Conservation (phyloP, 352 stramenopile species). For the Pythium sukuiense region DNA sequence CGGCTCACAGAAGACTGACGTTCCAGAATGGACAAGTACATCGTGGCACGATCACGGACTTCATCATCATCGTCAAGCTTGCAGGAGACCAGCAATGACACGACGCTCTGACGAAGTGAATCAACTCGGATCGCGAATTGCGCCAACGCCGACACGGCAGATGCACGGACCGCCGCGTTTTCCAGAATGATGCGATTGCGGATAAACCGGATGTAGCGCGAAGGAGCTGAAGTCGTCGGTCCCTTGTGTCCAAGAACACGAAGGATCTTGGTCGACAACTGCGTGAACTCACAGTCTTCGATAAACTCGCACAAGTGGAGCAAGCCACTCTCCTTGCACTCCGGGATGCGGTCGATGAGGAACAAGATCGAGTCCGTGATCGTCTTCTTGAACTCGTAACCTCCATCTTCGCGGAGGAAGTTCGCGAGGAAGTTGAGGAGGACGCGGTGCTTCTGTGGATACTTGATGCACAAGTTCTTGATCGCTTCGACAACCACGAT, state of each 20-base stretch:
- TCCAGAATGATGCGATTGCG: constrained; percentile 99
- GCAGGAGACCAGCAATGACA: constrained; percentile 93
- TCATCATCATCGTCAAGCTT: constrained; percentile 98
- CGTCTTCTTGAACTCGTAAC: constrained; percentile 99
- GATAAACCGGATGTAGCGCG: constrained; percentile 99
- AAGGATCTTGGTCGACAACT: constrained; percentile 93
- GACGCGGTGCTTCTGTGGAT: constrained; percentile 97
- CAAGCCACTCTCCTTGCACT: constrained; percentile 96
- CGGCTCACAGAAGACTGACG: constrained; percentile 53
- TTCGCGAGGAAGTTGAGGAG: constrained; percentile 98
- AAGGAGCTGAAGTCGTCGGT: constrained; percentile 91
- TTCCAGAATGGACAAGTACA: constrained; percentile 83
- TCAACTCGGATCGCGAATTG: constrained; percentile 96
- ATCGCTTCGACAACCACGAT: constrained; percentile 98
- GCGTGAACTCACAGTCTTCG: constrained; percentile 95
- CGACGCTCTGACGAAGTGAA: constrained; percentile 92
- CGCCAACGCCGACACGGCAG: constrained; percentile 94
- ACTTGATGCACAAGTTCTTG: constrained; percentile 97
- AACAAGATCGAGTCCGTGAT: constrained; percentile 98
- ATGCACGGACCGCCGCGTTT: constrained; percentile 95
- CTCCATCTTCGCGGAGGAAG: constrained; percentile 95
- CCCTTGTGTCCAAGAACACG: constrained; percentile 95
- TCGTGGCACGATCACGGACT: constrained; percentile 91
- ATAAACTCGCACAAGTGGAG: constrained; percentile 99
- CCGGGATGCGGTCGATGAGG: constrained; percentile 95